Evolutionary conservation across 345 rosid genomes (phyloP).

Genomic region (Hevea brasiliensis): DNA sequence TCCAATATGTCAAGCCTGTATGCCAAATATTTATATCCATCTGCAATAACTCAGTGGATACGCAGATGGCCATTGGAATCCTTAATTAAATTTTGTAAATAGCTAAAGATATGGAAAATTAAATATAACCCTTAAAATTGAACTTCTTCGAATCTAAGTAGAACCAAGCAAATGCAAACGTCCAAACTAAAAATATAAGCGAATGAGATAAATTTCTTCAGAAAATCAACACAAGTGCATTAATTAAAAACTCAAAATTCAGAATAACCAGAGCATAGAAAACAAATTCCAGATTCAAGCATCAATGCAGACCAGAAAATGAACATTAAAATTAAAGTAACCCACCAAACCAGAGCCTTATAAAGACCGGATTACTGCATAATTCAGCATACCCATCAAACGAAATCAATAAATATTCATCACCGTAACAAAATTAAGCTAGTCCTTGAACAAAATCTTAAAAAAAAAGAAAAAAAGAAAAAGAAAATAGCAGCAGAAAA

Average conservation of each 20-base stretch:
- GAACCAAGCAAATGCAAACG: background rate
- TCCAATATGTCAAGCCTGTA: background rate
- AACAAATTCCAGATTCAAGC: background rate
- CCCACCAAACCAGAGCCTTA: background rate
- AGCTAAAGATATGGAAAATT: background rate
- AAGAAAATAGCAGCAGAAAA: background rate
- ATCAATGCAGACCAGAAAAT: background rate
- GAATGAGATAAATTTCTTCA: background rate
- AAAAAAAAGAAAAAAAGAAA: no score
- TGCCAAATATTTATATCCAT: background rate
- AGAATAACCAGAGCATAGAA: background rate
- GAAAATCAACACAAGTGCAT: background rate
- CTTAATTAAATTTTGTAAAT: background rate
- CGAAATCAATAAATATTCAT: background rate
- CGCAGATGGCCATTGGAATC: background rate
- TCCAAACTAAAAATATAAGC: no score
- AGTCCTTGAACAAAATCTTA: background rate
- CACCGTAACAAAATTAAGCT: background rate
- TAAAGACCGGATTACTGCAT: background rate
- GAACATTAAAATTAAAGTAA: background rate
- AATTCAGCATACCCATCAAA: constrained; percentile 7
- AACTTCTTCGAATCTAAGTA: background rate
- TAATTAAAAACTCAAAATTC: background rate
- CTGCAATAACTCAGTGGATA: no score
- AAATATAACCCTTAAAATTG: background rate